Evolutionary conservation across 2,329 filamentous ascomycete genomes (phyloP).

Genomic region (Phialemoniopsis sp.): DNA sequence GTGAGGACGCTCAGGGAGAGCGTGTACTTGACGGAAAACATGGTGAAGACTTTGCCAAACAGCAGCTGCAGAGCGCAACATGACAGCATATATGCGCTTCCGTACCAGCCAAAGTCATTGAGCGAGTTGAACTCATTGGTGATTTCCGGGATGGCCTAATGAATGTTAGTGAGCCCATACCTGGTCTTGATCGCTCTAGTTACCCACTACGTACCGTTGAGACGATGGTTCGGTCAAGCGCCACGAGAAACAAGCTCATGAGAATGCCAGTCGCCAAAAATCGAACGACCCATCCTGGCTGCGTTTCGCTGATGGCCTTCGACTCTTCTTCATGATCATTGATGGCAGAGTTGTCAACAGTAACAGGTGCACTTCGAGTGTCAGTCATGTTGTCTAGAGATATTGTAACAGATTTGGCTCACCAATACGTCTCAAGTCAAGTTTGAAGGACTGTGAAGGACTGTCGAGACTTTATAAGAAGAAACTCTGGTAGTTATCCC

Average conservation of each 20-base stretch:
- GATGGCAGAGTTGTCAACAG: background rate
- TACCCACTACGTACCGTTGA: background rate
- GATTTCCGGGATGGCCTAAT: too few species aligned
- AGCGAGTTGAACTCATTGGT: conserved; percentile 11
- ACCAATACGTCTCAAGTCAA: too few species aligned
- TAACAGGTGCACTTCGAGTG: too few species aligned
- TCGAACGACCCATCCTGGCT: background rate
- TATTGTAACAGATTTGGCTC: too few species aligned
- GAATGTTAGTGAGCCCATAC: background rate
- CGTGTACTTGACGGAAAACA: background rate
- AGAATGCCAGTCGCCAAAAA: background rate
- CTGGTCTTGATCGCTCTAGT: background rate
- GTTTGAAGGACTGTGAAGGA: too few species aligned
- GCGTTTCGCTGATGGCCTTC: background rate
- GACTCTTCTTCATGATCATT: background rate
- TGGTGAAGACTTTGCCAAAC: background rate
- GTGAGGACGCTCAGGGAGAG: background rate
- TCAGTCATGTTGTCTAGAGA: too few species aligned
- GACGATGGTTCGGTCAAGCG: conserved; percentile 1
- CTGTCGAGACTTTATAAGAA: too few species aligned
- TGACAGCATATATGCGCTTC: conserved; percentile 10
- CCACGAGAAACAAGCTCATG: conserved; percentile 3
- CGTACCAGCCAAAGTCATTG: conserved; percentile 13
- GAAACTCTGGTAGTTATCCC: too few species aligned
- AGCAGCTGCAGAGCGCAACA: conserved; percentile 10